Base-by-base conservation (phyloP, 2,329 filamentous ascomycete genomes). In the Ceratocystis eucalypticola region DNA sequence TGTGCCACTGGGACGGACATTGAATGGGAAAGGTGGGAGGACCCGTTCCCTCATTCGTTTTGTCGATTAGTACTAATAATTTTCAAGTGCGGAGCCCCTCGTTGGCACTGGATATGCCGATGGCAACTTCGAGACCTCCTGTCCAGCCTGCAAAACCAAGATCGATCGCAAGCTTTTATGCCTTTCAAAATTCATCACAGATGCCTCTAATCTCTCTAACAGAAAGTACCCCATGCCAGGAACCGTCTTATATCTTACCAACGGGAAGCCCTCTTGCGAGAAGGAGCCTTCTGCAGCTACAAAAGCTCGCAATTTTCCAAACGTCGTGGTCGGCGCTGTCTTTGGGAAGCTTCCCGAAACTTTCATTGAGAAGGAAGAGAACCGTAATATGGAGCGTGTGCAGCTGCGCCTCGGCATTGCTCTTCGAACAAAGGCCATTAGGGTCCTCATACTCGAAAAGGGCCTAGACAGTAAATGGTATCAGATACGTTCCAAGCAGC, bases 81-180 rank as follows among this genome's bases (percentile, higher is more conserved):
- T 37, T 64, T n/a, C 20, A 33, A 28, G 62, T n/a, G 4, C 25
- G 64, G 66, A 4, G 65, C 67, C 0, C 71, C 72, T 5, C 73
- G 68, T 74, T 1, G 85, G 85, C 0, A 73, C 73, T 2, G 87
- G 87, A 4, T 88, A 82, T 69, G 84, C 83, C 5, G 86, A 88
- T 67, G 76, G 78, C 37, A 74, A 79, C 1, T 83, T 91, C 48
- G 68, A 70, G 0, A 70, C 74, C 20, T 53, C 45, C 0, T 92
- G 88, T 72, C 66, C 71, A 0, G 69, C 66, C 1, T 92, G 88
- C 71, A 69, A 71, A 0, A 73, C 75, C 1, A 69, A 69, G 0
- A 77, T 88, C 69, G 79, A 77, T 5, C 84, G 85, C 70, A 80
- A 87, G 61, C 75, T 78, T 1, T 78, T 91, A 1, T 79, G 81